Conservation (phyloP, 371 early-diverging fungal species). For the Apophysomyces sp. region DNA sequence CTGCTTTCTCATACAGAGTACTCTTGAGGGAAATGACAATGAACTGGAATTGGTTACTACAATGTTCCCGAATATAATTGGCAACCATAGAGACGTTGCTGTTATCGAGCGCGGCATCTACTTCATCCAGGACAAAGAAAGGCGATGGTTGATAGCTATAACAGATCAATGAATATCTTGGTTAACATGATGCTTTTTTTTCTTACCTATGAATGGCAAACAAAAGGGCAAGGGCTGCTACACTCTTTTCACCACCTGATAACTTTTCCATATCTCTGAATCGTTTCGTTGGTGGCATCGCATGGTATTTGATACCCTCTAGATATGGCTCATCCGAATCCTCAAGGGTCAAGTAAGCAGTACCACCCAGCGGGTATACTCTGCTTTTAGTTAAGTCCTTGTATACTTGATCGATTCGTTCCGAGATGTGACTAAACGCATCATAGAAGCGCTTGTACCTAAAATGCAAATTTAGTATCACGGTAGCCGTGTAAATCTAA, state of each 20-base stretch:
- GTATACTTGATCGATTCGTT: conserved; percentile 92
- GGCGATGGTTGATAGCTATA: conserved; percentile 89
- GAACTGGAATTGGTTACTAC: conserved; percentile 83
- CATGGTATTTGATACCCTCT: conserved; percentile 95
- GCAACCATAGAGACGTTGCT: conserved; percentile 95
- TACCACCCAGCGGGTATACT: conserved; percentile 89
- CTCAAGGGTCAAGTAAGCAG: conserved; percentile 94
- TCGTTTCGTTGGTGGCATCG: conserved; percentile 99
- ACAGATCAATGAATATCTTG: neutral
- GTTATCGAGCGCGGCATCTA: conserved; percentile 99
- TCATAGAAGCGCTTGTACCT: conserved; percentile 79
- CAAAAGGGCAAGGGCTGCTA: conserved; percentile 96
- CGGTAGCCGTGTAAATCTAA: neutral
- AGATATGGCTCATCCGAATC: conserved; percentile 95
- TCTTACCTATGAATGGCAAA: conserved; percentile 92
- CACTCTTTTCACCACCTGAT: conserved; percentile 99
- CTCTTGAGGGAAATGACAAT: conserved; percentile 98
- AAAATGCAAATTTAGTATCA: neutral
- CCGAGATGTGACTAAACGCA: conserved; percentile 91
- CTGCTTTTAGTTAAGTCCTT: conserved; percentile 87
- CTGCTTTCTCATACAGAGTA: conserved; percentile 92
- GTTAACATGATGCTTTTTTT: neutral
- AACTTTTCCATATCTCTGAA: conserved; percentile 99
- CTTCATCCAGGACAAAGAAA: conserved; percentile 99
- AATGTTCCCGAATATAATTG: conserved; percentile 76